Evolutionary conservation across 495 filamentous ascomycete genomes (phyloP).

Genomic region (Penicillium odoratum): DNA sequence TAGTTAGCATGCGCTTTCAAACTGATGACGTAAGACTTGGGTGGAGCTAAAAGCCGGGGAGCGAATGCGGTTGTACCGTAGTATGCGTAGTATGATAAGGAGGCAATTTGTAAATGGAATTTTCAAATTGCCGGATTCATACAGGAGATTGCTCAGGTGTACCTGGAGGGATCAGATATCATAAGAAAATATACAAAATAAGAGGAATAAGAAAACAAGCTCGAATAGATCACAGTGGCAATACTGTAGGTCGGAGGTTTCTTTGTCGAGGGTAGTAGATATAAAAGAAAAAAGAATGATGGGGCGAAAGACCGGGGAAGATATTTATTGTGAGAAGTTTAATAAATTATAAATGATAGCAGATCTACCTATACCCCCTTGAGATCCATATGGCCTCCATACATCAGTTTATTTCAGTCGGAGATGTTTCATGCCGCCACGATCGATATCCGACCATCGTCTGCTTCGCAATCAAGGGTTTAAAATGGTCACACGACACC

Average conservation of each 20-base stretch:
- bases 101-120: background rate
- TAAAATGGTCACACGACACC: constrained; percentile 15
- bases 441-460: constrained; percentile 14
- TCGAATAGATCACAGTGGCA: background rate
- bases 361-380: background rate
- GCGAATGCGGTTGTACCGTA: constrained; percentile 22
- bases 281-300: background rate
- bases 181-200: too few species aligned
- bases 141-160: too few species aligned
- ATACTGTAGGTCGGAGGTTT: background rate
- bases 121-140: constrained; percentile 3
- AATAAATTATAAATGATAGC: background rate
- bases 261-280: background rate
- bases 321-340: background rate
- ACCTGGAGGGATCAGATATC: too few species aligned
- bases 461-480: constrained; percentile 11
- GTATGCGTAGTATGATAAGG: background rate
- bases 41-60: constrained; percentile 35
- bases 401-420: constrained; percentile 2
- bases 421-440: constrained; percentile 5
- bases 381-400: constrained; percentile 4
- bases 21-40: constrained; percentile 47
- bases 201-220: too few species aligned
- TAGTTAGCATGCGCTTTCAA: constrained; percentile 22
- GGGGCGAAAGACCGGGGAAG: background rate